phyloP scores from a whole-genome alignment of 2,329 filamentous ascomycete genomes.

The Cladosporium halotolerans region DNA sequence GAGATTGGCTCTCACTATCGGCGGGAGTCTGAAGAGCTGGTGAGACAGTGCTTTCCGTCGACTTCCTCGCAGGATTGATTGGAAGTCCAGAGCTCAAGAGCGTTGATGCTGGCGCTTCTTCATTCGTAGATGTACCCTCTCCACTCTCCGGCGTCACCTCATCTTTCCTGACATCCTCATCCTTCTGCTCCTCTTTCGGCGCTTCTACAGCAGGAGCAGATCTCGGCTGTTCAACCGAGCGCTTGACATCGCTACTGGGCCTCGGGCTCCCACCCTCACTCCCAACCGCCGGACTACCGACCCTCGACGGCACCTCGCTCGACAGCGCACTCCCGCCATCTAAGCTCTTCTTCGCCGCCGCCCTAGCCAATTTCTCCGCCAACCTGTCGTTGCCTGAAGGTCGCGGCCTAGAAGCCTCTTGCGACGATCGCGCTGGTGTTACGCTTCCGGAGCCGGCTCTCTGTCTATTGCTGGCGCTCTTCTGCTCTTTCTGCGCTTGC shows the following conservation, averaged over 20 bases:
- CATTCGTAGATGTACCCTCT: background rate
- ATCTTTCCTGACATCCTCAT: slow-evolving; percentile 1
- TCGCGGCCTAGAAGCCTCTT: slow-evolving; percentile 35
- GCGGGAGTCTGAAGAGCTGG: slow-evolving; percentile 21
- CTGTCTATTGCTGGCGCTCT: background rate
- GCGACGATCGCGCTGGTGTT: slow-evolving; percentile 2
- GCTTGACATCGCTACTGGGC: slow-evolving; percentile 39
- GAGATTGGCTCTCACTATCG: slow-evolving; percentile 12
- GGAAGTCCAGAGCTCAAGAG: slow-evolving; percentile 28
- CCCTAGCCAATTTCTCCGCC: slow-evolving; percentile 83
- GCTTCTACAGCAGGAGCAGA: slow-evolving; percentile 20
- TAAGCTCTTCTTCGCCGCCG: slow-evolving; percentile 67
- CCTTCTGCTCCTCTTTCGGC: slow-evolving; percentile 10
- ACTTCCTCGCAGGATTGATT: slow-evolving; percentile 30
- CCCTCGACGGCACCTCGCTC: slow-evolving; percentile 45
- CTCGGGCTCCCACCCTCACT: slow-evolving; percentile 34
- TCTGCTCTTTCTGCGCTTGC: slow-evolving; percentile 24
- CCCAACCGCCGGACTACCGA: slow-evolving; percentile 43
- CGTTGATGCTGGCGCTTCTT: slow-evolving; percentile 10
- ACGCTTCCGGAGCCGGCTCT: slow-evolving; percentile 20
- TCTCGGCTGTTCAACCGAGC: slow-evolving; percentile 13
- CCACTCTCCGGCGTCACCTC: background rate
- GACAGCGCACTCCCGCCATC: slow-evolving; percentile 35
- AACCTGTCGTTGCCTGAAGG: slow-evolving; percentile 70
- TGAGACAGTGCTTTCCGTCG: slow-evolving; percentile 23